Evolutionary conservation across 2,329 filamentous ascomycete species (phyloP).

Genomic region (Mycosphaerella sp.): DNA sequence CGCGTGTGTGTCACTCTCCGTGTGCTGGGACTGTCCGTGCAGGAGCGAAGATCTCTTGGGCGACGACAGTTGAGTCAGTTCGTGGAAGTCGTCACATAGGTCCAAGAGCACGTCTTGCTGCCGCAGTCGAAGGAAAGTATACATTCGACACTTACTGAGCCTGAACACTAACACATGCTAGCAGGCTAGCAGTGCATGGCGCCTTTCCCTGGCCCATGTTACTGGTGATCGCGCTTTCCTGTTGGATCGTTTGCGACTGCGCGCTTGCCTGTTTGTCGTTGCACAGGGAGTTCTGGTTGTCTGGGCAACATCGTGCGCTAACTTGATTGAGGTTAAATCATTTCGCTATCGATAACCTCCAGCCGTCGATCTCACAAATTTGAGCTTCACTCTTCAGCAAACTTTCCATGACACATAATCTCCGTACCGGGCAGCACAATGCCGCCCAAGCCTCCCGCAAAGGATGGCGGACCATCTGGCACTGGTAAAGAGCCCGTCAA

Average conservation of each 20-base stretch:
- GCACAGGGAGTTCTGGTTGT: background rate
- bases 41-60: background rate
- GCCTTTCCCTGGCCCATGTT: constrained; percentile 4
- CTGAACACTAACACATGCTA: background rate
- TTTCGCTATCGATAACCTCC: background rate
- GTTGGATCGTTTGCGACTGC: background rate
- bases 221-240: background rate
- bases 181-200: background rate
- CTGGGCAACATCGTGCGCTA: background rate
- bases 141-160: constrained; percentile 13
- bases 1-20: background rate
- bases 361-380: background rate
- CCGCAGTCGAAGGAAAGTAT: constrained; percentile 16
- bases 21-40: constrained; percentile 1
- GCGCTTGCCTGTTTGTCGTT: background rate
- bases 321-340: background rate
- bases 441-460: constrained; percentile 8
- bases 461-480: background rate
- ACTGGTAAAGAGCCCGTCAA: background rate
- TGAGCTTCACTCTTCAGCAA: background rate
- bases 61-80: constrained; percentile 2
- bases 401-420: constrained; percentile 3
- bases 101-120: constrained; percentile 10
- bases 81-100: constrained; percentile 15
- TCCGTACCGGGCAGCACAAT: constrained; percentile 3